Percentiles rank a stretch among this genome's conserved stretches.
Conservation (phyloP, 2,329 filamentous ascomycete genomes). For the Cytospora leucostoma region DNA sequence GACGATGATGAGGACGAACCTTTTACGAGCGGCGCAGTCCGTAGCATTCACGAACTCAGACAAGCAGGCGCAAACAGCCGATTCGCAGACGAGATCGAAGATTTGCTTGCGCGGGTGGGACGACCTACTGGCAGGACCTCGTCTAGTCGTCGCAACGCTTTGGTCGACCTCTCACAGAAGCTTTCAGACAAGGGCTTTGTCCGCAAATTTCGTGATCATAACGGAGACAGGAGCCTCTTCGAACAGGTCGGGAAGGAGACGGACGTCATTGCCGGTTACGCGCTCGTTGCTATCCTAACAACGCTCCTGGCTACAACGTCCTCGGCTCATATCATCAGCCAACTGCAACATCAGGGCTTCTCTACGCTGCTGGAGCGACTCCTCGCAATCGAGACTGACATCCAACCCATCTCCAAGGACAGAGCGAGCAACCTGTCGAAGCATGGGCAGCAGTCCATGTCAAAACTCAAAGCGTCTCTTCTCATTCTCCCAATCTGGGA, state of each 20-base stretch:
- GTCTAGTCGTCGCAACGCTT: slow-evolving; percentile 57
- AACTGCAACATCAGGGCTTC: slow-evolving; percentile 57
- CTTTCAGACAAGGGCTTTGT: slow-evolving; percentile 64
- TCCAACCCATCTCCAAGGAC: slow-evolving; percentile 63
- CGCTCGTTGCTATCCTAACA: slow-evolving; percentile 63
- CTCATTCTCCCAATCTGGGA: slow-evolving; percentile 62
- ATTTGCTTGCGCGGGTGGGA: slow-evolving; percentile 63
- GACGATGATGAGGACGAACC: slow-evolving; percentile 47
- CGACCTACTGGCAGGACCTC: slow-evolving; percentile 47
- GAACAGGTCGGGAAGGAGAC: slow-evolving; percentile 59
- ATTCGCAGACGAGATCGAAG: slow-evolving; percentile 66
- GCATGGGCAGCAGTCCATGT: slow-evolving; percentile 58
- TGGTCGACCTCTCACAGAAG: slow-evolving; percentile 62
- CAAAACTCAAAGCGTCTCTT: slow-evolving; percentile 55
- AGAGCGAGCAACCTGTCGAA: slow-evolving; percentile 70
- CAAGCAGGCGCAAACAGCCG: slow-evolving; percentile 68
- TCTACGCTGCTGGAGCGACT: slow-evolving; percentile 57
- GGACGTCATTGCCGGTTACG: slow-evolving; percentile 64
- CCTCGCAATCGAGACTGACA: slow-evolving; percentile 54
- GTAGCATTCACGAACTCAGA: slow-evolving; percentile 65
- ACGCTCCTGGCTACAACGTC: slow-evolving; percentile 63
- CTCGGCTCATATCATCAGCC: slow-evolving; percentile 59
- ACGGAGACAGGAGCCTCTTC: slow-evolving; percentile 69
- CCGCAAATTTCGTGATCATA: slow-evolving; percentile 72
- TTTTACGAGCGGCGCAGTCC: slow-evolving; percentile 52